Conservation (phyloP, 495 filamentous ascomycete species). For the Penicillium alfredii region DNA sequence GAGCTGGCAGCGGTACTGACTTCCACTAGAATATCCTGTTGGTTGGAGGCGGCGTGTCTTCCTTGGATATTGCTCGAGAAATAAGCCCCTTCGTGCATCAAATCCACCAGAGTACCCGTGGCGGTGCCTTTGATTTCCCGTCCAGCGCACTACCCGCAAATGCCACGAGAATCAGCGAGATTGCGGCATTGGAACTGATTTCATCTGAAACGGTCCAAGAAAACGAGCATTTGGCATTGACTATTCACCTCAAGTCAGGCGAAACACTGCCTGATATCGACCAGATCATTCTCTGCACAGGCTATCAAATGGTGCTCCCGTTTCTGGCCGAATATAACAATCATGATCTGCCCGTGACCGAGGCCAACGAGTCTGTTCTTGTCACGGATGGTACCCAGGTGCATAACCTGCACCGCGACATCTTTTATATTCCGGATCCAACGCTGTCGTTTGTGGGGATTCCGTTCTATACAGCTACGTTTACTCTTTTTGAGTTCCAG, state of each 20-base stretch:
- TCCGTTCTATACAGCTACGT: conserved; percentile 55
- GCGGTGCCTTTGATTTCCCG: conserved; percentile 51
- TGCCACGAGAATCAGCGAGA: conserved; percentile 45
- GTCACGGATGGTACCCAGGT: conserved; percentile 59
- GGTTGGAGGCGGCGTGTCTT: conserved; percentile 56
- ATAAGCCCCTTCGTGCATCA: conserved; percentile 41
- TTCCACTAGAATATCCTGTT: conserved; percentile 48
- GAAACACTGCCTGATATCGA: conserved; percentile 47
- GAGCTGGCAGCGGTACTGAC: conserved; percentile 1
- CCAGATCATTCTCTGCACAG: conserved; percentile 54
- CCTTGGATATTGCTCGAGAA: conserved; percentile 55
- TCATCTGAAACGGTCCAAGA: conserved; percentile 20
- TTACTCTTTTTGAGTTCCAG: conserved; percentile 62
- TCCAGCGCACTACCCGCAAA: conserved; percentile 42
- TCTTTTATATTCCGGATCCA: conserved; percentile 62
- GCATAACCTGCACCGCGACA: conserved; percentile 63
- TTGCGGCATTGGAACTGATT: conserved; percentile 24
- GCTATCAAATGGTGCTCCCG: conserved; percentile 56
- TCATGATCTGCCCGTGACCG: conserved; percentile 15
- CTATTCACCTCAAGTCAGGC: conserved; percentile 35
- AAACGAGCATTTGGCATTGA: conserved; percentile 32
- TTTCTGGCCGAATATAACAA: conserved; percentile 48
- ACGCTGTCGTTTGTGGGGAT: conserved; percentile 57
- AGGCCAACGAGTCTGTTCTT: conserved; percentile 45
- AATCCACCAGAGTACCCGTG: conserved; percentile 55